phyloP scores from a whole-genome alignment of 2,329 filamentous ascomycete species.

The Alternaria brassicae region DNA sequence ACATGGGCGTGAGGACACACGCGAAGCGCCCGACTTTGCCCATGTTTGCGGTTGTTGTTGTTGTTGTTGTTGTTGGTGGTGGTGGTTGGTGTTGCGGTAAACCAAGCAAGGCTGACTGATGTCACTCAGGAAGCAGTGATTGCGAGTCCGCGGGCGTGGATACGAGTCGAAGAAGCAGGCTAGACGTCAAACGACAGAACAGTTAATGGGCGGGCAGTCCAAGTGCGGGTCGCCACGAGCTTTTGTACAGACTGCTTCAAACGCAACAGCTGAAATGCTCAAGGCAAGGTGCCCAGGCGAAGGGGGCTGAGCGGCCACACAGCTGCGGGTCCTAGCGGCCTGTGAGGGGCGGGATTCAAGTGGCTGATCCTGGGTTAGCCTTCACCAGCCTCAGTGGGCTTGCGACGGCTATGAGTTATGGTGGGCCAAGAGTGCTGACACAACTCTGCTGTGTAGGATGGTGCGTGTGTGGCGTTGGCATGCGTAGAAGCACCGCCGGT shows the following conservation, averaged over 20 bases:
- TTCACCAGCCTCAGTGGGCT: conserved; percentile 34
- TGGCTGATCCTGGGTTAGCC: conserved; percentile 17
- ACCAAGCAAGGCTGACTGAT: conserved; percentile 15
- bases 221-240: conserved; percentile 5
- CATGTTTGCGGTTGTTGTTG: conserved; percentile 57
- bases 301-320: conserved; percentile 24
- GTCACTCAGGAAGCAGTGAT: conserved; percentile 10
- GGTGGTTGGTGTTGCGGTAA: conserved; percentile 6
- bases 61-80: background rate
- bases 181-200: background rate
- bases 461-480: background rate
- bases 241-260: conserved; percentile 18
- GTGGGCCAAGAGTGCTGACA: conserved; percentile 19
- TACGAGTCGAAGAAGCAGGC: background rate
- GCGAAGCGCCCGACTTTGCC: conserved; percentile 78
- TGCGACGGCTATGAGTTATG: conserved; percentile 16
- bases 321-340: background rate
- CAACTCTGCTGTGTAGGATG: conserved; percentile 19
- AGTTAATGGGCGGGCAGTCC: background rate
- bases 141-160: background rate
- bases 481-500: background rate
- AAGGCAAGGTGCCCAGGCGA: conserved; percentile 17
- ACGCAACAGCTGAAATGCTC: conserved; percentile 18
- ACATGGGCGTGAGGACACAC: conserved; percentile 88
- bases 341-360: conserved; percentile 16